Conservation (phyloP, 345 rosid genomes). For the Dovyalis caffra region DNA sequence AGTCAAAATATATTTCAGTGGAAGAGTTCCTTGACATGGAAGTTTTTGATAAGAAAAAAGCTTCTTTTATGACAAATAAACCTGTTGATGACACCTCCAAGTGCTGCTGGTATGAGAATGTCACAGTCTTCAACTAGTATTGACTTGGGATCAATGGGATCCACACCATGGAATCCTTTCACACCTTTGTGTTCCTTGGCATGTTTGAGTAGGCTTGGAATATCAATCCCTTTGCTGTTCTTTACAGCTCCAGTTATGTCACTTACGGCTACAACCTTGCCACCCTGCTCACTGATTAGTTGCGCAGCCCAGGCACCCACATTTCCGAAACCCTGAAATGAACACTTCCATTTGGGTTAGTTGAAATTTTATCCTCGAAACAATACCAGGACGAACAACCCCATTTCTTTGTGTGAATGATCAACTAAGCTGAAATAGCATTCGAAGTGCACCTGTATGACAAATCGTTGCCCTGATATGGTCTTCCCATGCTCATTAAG, state of each 20-base stretch:
- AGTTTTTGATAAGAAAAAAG: neutral
- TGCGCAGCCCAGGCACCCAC: conserved; percentile 98
- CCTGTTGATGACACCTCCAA: conserved; percentile 95
- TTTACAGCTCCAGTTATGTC: conserved; percentile 87
- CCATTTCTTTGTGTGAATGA: neutral
- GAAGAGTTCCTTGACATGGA: neutral
- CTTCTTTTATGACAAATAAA: conserved; percentile 15
- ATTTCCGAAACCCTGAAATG: conserved; percentile 84
- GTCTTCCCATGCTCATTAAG: conserved; percentile 78
- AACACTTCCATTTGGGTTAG: neutral
- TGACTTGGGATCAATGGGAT: conserved; percentile 51
- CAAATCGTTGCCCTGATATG: conserved; percentile 74
- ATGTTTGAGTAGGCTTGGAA: conserved; percentile 58
- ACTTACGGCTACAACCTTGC: conserved; percentile 79
- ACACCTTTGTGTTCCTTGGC: conserved; percentile 61
- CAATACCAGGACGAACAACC: neutral
- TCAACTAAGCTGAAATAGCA: neutral
- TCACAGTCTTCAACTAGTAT: conserved; percentile 83
- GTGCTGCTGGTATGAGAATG: conserved; percentile 86
- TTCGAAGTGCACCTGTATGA: conserved; percentile 59
- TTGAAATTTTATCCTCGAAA: neutral
- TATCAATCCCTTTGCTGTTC: conserved; percentile 72
- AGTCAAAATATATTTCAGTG: neutral
- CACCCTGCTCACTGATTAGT: conserved; percentile 70
- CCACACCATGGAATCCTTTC: conserved; percentile 73